phyloP scores from a whole-genome alignment of 768 basidiomycete genomes.

The Tubosaeta brunneosetosa region DNA sequence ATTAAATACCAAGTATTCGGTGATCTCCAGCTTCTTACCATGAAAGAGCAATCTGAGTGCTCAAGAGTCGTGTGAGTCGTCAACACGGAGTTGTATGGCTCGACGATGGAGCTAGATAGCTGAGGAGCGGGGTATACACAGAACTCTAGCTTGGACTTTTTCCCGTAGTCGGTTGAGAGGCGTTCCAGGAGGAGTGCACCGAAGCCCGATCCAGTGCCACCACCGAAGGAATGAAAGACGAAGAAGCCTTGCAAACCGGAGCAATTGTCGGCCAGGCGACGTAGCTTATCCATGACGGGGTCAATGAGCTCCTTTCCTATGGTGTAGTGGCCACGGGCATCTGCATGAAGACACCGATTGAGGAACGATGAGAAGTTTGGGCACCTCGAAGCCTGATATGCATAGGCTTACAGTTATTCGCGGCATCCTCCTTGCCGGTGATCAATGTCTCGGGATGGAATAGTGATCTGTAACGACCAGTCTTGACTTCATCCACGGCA shows the following conservation, averaged over 20 bases:
- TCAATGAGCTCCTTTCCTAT: slow-evolving; percentile 99
- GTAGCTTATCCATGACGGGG: slow-evolving; percentile 93
- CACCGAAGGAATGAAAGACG: slow-evolving; percentile 99
- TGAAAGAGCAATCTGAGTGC: slow-evolving; percentile 99
- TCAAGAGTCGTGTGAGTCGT: slow-evolving; percentile 99
- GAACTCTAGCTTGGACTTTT: slow-evolving; percentile 99
- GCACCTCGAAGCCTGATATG: neutral
- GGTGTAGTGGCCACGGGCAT: slow-evolving; percentile 98
- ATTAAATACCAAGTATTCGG: slow-evolving; percentile 2
- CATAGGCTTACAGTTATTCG: slow-evolving; percentile 86
- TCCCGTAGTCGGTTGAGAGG: slow-evolving; percentile 97
- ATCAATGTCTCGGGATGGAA: slow-evolving; percentile 98
- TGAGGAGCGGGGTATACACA: slow-evolving; percentile 95
- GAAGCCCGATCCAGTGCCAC: slow-evolving; percentile 98
- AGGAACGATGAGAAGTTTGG: slow-evolving; percentile 9
- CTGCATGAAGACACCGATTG: slow-evolving; percentile 36
- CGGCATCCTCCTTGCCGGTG: slow-evolving; percentile 97
- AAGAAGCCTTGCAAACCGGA: slow-evolving; percentile 99
- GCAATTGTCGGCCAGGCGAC: slow-evolving; percentile 97
- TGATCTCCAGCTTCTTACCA: slow-evolving; percentile 47
- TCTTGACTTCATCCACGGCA: slow-evolving; percentile 92
- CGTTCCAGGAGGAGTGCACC: slow-evolving; percentile 96
- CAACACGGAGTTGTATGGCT: slow-evolving; percentile 97
- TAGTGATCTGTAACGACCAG: slow-evolving; percentile 84
- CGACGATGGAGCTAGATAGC: slow-evolving; percentile 93